Evolutionary conservation across 2,329 filamentous ascomycete species (phyloP).

Genomic region (Cladophialophora carrionii): DNA sequence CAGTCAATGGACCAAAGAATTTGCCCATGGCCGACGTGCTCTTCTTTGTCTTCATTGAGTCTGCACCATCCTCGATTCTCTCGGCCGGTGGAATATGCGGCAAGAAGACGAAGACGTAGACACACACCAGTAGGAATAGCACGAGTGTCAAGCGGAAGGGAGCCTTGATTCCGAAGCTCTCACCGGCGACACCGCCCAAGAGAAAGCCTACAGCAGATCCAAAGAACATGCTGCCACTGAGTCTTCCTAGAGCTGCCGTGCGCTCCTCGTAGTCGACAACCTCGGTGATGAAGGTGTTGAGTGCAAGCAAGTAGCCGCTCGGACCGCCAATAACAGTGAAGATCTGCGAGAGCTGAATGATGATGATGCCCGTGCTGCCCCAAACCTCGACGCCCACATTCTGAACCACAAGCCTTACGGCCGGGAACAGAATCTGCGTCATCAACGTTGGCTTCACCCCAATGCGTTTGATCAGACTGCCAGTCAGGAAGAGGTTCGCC

Average conservation of each 20-base stretch:
- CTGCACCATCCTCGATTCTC: not conserved
- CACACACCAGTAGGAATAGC: slow-evolving; percentile 54
- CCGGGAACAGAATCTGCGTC: slow-evolving; percentile 66
- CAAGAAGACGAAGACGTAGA: slow-evolving; percentile 49
- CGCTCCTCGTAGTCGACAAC: slow-evolving; percentile 62
- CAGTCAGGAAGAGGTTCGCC: slow-evolving; percentile 68
- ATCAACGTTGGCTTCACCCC: slow-evolving; percentile 66
- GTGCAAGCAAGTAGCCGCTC: slow-evolving; percentile 68
- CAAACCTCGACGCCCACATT: slow-evolving; percentile 67
- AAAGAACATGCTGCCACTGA: slow-evolving; percentile 70
- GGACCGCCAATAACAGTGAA: slow-evolving; percentile 71
- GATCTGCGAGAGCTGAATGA: slow-evolving; percentile 68
- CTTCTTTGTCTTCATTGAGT: slow-evolving; percentile 35
- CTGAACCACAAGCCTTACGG: slow-evolving; percentile 65
- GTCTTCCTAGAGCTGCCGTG: slow-evolving; percentile 66
- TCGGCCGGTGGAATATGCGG: slow-evolving; percentile 55
- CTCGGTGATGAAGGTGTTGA: slow-evolving; percentile 71
- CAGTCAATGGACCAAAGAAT: slow-evolving; percentile 59
- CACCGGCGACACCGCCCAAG: slow-evolving; percentile 66
- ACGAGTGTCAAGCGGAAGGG: slow-evolving; percentile 68
- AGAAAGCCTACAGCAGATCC: slow-evolving; percentile 68
- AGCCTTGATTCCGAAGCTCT: slow-evolving; percentile 63
- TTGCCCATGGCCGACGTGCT: slow-evolving; percentile 39
- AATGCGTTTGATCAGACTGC: slow-evolving; percentile 67
- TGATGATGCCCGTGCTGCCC: slow-evolving; percentile 64